Evolutionary conservation across 1,284 basidiomycete genomes (phyloP).

Genomic region (Puccinia horiana): DNA sequence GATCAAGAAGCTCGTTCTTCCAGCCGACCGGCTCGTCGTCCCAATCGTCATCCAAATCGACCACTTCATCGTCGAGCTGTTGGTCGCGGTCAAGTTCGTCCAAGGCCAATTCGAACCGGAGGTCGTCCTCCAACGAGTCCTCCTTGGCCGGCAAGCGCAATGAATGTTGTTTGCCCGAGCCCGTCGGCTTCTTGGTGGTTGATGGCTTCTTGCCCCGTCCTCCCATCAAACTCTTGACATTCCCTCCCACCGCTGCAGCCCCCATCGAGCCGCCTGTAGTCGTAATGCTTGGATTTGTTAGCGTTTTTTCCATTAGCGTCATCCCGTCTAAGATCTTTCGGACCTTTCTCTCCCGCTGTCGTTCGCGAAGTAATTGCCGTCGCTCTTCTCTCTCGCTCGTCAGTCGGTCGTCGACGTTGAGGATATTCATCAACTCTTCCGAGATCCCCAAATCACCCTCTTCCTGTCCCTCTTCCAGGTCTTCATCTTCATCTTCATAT

Average conservation of each 20-base stretch:
- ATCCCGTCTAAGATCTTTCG: conserved; percentile 37
- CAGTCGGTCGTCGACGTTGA: conserved; percentile 17
- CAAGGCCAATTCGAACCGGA: conserved; percentile 10
- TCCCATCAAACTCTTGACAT: not conserved
- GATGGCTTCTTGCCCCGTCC: not conserved
- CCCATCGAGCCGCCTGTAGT: not conserved
- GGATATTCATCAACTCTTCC: conserved; percentile 36
- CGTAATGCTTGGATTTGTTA: not conserved
- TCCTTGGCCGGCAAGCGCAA: not conserved
- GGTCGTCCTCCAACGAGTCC: not conserved
- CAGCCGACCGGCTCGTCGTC: conserved; percentile 48
- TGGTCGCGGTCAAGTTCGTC: not conserved
- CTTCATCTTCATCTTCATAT: not conserved
- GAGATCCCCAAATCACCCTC: conserved; percentile 26
- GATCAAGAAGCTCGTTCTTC: conserved; percentile 28
- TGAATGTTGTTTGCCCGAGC: no score
- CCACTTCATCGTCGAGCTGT: not conserved
- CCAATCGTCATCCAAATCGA: conserved; percentile 48
- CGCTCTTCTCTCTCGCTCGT: not conserved
- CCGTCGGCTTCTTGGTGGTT: not conserved
- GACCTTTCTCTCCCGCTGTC: conserved; percentile 14
- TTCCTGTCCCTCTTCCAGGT: not conserved
- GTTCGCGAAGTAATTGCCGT: conserved; percentile 25
- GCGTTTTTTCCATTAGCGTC: conserved; percentile 25
- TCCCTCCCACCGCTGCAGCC: not conserved